These are phyloP conservation scores for Olyra latifolia DNA, from an alignment of 176 grass and related monocot species.

Conservation along the genomic window DNA sequence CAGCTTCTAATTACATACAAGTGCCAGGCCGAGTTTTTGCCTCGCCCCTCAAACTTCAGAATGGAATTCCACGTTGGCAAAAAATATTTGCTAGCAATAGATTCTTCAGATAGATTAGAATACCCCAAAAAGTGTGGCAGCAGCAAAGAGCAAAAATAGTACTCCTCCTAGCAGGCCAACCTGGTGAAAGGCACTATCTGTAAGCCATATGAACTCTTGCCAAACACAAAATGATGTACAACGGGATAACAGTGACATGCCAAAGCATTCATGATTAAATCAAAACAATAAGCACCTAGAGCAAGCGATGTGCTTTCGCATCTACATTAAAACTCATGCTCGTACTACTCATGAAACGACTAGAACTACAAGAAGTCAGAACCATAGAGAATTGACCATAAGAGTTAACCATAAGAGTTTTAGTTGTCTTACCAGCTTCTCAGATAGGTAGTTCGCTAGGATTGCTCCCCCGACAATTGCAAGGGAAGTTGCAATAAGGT, in stretches of 20 bases:
- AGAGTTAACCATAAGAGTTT: neutral
- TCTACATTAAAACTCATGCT: neutral
- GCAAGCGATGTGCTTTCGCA: neutral
- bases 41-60: neutral
- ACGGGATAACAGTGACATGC: neutral
- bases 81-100: constrained; percentile 5
- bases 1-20: constrained; percentile 23
- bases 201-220: neutral
- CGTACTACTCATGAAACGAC: neutral
- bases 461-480: constrained; percentile 87
- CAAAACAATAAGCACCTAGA: neutral
- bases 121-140: constrained; percentile 72
- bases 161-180: constrained; percentile 89
- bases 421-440: constrained; percentile 67
- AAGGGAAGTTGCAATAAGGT: constrained; percentile 76
- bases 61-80: neutral
- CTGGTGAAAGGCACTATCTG: constrained; percentile 32
- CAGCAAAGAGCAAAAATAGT: constrained; percentile 81
- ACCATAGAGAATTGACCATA: neutral
- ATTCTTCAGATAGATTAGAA: constrained; percentile 49
- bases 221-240: constrained; percentile 16
- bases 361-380: neutral
- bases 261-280: neutral
- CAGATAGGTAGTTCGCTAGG: constrained; percentile 90
- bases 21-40: neutral